Base-by-base conservation (phyloP, 2,329 filamentous ascomycete genomes). In the Moelleriella libera region DNA sequence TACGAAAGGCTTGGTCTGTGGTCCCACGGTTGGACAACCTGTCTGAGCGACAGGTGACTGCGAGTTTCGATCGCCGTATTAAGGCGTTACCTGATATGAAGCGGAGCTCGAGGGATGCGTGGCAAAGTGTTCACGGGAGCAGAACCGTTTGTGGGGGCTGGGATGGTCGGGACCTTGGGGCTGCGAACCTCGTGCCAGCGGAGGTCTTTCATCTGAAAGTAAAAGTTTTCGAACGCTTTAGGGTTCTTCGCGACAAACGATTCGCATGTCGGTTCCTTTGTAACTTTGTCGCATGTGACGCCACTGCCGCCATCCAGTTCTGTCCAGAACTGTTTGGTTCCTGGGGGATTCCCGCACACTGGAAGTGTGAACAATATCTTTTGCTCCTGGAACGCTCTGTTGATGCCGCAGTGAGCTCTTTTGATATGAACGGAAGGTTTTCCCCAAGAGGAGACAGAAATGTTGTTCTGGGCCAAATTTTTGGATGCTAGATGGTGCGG, bases 401-500 rank as follows among this genome's bases (percentile, higher is more conserved):
- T 31, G 14, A 50, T 46, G 39, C 47, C n/a, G 14, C 48, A 50
- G 21, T 21, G 21, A 21, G 21, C 21, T 11, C 8, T 9, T 8
- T 21, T 29, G 11, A 50, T 14, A 40, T 47, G 43, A 6, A 50
- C 10, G 5, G 48, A 47, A 6, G 48, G 45, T 2, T 3, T 40
- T 8, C 45, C 43, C 48, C 48, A 50, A 5, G 34, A 40, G 1
- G 45, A 42, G 14, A 47, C 45, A n/a, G 30, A 28, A 6, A 11
- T 12, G 5, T 34, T 6, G 3, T 42, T 8, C 4, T 45, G 21
- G 21, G 21, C 45, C 34, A 66, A 49, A 46, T 67, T 56, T 14
- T 41, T 30, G 8, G 66, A 65, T 6, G 52, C 57, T 8, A 41
- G 41, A 34, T 30, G 51, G 7, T 53, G 49, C 9, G 50, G 47